These are phyloP conservation scores for Gossypium bickii DNA, from an alignment of 345 rosid genomes.

Conservation along the genomic window DNA sequence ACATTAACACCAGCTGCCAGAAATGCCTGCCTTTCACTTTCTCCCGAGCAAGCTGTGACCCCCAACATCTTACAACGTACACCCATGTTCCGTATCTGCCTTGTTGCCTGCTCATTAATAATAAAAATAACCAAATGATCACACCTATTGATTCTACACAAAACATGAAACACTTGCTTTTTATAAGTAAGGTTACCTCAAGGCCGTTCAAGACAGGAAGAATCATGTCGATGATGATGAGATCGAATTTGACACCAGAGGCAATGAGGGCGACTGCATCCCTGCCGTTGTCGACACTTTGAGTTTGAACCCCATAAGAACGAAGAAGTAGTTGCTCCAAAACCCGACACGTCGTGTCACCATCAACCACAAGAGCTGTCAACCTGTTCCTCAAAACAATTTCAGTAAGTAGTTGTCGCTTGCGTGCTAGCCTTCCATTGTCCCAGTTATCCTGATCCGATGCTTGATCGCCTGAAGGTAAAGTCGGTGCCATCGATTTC, in stretches of 20 bases:
- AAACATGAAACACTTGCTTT: background rate
- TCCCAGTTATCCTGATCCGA: background rate
- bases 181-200: constrained; percentile 2
- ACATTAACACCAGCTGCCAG: constrained; percentile 17
- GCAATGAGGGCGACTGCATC: constrained; percentile 6
- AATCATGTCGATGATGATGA: constrained; percentile 13
- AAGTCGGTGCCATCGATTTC: background rate
- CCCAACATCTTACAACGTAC: constrained; percentile 10
- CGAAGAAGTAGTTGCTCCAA: background rate
- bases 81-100: constrained; percentile 16
- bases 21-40: background rate
- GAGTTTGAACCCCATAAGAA: constrained; percentile 1
- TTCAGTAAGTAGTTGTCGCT: background rate
- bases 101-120: background rate
- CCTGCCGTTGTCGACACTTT: background rate
- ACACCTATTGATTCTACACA: background rate
- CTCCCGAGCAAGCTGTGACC: background rate
- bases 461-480: background rate
- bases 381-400: constrained; percentile 10
- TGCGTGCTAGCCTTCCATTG: background rate
- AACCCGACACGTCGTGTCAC: background rate
- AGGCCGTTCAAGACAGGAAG: constrained; percentile 14
- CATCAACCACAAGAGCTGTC: constrained; percentile 23
- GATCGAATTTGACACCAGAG: background rate
- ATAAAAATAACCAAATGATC: background rate